phyloP scores from a whole-genome alignment of 768 basidiomycete species.

The Asterophora parasitica region DNA sequence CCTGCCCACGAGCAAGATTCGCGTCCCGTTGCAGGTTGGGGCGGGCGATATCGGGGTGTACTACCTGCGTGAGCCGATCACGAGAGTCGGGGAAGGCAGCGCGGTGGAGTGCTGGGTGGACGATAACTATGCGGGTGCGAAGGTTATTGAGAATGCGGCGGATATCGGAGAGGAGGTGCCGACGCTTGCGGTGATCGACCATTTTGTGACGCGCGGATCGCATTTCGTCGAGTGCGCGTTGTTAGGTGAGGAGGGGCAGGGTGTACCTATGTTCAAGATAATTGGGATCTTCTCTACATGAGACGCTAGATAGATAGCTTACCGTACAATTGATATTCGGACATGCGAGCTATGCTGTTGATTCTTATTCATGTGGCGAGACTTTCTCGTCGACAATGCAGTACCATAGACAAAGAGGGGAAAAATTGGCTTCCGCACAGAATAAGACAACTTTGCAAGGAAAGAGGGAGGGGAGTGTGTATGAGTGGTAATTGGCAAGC shows the following conservation, averaged over 20 bases:
- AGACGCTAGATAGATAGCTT: neutral
- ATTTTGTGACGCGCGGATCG: constrained; percentile 76
- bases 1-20: constrained; percentile 72
- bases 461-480: too few relatives aligned
- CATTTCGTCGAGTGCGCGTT: constrained; percentile 93
- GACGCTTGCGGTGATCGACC: constrained; percentile 79
- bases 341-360: too few relatives aligned
- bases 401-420: too few relatives aligned
- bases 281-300: constrained; percentile 85
- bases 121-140: constrained; percentile 81
- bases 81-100: constrained; percentile 55
- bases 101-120: constrained; percentile 95
- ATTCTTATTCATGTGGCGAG: too few relatives aligned
- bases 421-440: too few relatives aligned
- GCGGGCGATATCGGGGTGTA: constrained; percentile 94
- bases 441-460: too few relatives aligned
- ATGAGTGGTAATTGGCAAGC: too few relatives aligned
- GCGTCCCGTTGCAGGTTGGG: constrained; percentile 79
- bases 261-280: constrained; percentile 82
- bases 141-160: constrained; percentile 72
- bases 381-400: too few relatives aligned
- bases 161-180: constrained; percentile 58
- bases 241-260: constrained; percentile 80
- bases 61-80: constrained; percentile 70
- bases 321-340: constrained; percentile 6